These are phyloP conservation scores for Ajuga chamaepitys DNA, from an alignment of 257 asterid species.

Conservation along the genomic window DNA sequence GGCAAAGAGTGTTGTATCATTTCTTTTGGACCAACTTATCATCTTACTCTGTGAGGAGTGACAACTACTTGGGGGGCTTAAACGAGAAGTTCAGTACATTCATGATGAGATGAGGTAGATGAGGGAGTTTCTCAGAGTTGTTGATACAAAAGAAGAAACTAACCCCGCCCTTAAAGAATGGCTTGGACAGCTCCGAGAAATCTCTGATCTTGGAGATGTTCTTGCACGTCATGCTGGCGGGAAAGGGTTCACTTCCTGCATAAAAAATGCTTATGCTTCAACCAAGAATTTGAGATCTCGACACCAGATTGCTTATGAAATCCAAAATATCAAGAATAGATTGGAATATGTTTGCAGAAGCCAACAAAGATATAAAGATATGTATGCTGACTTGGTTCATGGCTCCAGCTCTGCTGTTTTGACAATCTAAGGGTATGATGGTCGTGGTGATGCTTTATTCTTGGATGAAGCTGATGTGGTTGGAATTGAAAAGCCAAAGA, in stretches of 20 bases:
- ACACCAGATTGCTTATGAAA: conserved; percentile 13
- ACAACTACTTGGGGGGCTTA: conserved; percentile 10
- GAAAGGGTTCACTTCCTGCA: background rate
- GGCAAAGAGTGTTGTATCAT: conserved; percentile 24
- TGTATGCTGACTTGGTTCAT: background rate
- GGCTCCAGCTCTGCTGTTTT: background rate
- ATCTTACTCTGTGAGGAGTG: conserved; percentile 4
- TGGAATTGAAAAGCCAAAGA: conserved; percentile 28
- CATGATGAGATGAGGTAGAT: conserved; percentile 17
- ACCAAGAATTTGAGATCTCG: conserved; percentile 9
- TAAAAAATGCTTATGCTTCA: background rate
- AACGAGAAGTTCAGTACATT: conserved; percentile 13
- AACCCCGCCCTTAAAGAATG: conserved; percentile 25
- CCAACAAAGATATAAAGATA: conserved; percentile 1
- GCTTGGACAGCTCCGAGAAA: conserved; percentile 32
- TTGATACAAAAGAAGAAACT: conserved; percentile 25
- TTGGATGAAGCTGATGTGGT: conserved; percentile 25
- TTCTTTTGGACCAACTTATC: conserved; percentile 19
- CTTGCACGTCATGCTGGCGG: conserved; percentile 7
- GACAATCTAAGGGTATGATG: background rate
- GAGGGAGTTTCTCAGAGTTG: conserved; percentile 27
- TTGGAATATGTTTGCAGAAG: background rate
- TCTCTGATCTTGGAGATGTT: conserved; percentile 29
- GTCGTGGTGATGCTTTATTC: conserved; percentile 24
- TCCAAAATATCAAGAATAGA: conserved; percentile 14